These are phyloP conservation scores for Zasmidium cellare DNA, from an alignment of 2,329 filamentous ascomycete genomes.

Conservation along the genomic window DNA sequence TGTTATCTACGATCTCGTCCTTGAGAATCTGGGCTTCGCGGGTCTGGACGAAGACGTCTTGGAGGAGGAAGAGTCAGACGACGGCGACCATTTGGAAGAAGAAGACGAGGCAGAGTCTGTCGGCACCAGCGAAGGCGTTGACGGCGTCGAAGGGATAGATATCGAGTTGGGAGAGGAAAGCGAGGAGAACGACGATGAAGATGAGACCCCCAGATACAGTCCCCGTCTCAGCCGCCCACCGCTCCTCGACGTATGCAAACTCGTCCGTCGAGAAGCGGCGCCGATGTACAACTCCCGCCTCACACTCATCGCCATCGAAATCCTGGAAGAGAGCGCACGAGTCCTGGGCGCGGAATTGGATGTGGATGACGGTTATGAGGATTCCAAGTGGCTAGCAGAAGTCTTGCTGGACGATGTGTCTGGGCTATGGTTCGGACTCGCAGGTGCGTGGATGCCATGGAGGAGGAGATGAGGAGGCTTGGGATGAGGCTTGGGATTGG, in stretches of 20 bases:
- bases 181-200: background rate
- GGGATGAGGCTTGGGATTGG: too few species aligned
- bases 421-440: too few species aligned
- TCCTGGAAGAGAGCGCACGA: too few species aligned
- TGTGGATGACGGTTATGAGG: too few species aligned
- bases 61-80: background rate
- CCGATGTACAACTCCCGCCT: slow-evolving; percentile 1
- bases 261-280: background rate
- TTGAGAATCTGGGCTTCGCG: background rate
- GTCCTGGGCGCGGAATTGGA: too few species aligned
- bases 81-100: background rate
- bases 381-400: too few species aligned
- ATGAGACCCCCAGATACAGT: background rate
- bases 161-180: background rate
- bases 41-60: background rate
- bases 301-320: background rate
- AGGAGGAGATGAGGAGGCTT: too few species aligned
- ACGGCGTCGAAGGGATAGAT: background rate
- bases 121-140: background rate
- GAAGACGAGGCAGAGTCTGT: background rate
- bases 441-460: too few species aligned
- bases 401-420: too few species aligned
- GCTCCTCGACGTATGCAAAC: background rate
- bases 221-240: background rate
- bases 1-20: background rate